Conservation (phyloP, 140 eudicot genomes). For the Flaveria floridana region DNA sequence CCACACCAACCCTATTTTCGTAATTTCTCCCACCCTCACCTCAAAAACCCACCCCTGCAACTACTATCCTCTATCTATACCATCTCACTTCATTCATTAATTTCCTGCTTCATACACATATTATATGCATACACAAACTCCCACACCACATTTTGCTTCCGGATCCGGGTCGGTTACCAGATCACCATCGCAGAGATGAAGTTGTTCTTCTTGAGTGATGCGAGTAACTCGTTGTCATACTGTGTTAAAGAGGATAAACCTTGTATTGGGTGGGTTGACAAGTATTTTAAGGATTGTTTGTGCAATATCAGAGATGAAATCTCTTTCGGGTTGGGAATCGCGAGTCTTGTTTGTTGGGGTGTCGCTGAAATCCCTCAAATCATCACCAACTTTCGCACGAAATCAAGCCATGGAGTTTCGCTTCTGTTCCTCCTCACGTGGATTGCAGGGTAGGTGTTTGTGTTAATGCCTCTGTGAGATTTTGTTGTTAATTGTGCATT, state of each 20-base stretch:
- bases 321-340: slow-evolving; percentile 71
- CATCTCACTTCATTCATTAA: slow-evolving; percentile 17
- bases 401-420: slow-evolving; percentile 94
- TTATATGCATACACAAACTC: slow-evolving; percentile 31
- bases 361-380: slow-evolving; percentile 99
- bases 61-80: slow-evolving; percentile 24
- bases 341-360: slow-evolving; percentile 81
- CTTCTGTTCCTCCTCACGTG: slow-evolving; percentile 80
- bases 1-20: slow-evolving; percentile 21
- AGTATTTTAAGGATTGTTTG: slow-evolving; percentile 78
- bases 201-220: neutral
- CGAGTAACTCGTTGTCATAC: slow-evolving; percentile 43
- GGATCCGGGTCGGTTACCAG: slow-evolving; percentile 28
- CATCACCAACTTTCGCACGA: slow-evolving; percentile 79
- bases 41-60: slow-evolving; percentile 20
- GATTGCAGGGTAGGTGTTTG: slow-evolving; percentile 64
- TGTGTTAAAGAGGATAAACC: slow-evolving; percentile 59
- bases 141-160: slow-evolving; percentile 19
- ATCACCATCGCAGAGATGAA: slow-evolving; percentile 27
- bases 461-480: slow-evolving; percentile 18
- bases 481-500: neutral
- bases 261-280: slow-evolving; percentile 76
- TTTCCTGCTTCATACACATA: slow-evolving; percentile 1
- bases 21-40: slow-evolving; percentile 17
- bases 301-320: slow-evolving; percentile 65